Conservation (phyloP, 208 protist species). For the Crithidia mellificae region DNA sequence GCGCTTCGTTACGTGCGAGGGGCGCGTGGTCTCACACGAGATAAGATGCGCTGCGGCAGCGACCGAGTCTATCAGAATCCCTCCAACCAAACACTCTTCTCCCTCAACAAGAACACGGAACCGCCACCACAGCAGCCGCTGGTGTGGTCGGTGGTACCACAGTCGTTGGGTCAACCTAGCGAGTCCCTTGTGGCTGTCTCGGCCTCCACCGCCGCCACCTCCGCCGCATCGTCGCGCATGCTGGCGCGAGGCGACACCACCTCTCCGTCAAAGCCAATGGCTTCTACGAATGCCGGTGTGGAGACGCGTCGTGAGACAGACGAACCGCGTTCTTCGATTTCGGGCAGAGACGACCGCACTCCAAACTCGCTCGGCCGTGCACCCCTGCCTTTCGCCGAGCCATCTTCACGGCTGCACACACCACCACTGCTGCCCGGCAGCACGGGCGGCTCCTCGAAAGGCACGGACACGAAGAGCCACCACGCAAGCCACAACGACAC, state of each 20-base stretch:
- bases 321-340: too few species aligned
- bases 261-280: background rate
- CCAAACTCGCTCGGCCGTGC: too few species aligned
- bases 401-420: background rate
- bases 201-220: background rate
- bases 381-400: too few species aligned
- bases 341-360: too few species aligned
- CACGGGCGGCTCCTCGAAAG: too few species aligned
- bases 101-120: background rate
- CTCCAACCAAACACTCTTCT: background rate
- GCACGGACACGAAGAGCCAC: too few species aligned
- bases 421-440: too few species aligned
- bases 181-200: background rate
- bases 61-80: background rate
- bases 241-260: constrained; percentile 3
- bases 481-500: background rate
- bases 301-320: too few species aligned
- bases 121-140: background rate
- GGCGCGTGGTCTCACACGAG: background rate
- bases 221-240: background rate
- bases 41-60: background rate
- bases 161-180: background rate
- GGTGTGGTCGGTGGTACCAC: constrained; percentile 20
- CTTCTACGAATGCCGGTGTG: background rate
- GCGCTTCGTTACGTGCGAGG: constrained; percentile 2